Base-by-base conservation (phyloP, 495 filamentous ascomycete genomes). In the Podospora australis region DNA sequence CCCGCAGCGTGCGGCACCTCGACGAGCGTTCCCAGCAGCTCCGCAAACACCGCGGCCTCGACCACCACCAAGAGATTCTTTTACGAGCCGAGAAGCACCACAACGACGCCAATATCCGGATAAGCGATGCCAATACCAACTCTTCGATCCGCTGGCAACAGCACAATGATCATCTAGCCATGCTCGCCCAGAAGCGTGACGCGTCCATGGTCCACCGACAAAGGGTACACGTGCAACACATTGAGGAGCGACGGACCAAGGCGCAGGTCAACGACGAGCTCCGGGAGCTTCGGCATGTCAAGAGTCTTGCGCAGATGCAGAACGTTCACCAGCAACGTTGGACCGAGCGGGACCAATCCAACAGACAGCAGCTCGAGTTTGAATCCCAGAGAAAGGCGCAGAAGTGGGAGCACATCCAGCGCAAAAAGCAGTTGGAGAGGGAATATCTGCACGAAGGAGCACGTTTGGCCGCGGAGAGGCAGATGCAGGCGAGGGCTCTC, bases 11-110 rank as follows among this genome's bases (percentile, higher is more conserved):
- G 32, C 52, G 52, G 2, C 52, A 58, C 7, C 42, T 26, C 16
- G 56, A 57, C 10, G 55, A 55, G 2, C 41, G 48, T 29, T 50
- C 58, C 2, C 38, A 44, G 2, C 58, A 61, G 6, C 26, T 50
- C 20, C 49, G 32, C 0, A 45, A 44, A 2, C 49, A 53, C 28
- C 56, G 50, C 13, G 44, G 50, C 5, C 44, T 56, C 4, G 49
- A 56, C 23, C 56, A 59, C 43, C 36, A 56, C 8, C 53, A 55
- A 24, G 25, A 39, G 6, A 45, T 56, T 32, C 24, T 44, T 1
- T 46, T 52, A 14, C 13, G 32, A 8, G 35, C 53, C 4, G 56
- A 59, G 38, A 46, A 35, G 4, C 53, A 55, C 23, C 53, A 56
- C 32, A 53, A 50, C 43, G 47, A 52, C 26, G 22, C 49, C 10